A percentile compares a stretch with the other conserved stretches of the same genome.
Evolutionary conservation across 148 eudicot species (phyloP).

Genomic region (Rhododendron griersonianum): DNA sequence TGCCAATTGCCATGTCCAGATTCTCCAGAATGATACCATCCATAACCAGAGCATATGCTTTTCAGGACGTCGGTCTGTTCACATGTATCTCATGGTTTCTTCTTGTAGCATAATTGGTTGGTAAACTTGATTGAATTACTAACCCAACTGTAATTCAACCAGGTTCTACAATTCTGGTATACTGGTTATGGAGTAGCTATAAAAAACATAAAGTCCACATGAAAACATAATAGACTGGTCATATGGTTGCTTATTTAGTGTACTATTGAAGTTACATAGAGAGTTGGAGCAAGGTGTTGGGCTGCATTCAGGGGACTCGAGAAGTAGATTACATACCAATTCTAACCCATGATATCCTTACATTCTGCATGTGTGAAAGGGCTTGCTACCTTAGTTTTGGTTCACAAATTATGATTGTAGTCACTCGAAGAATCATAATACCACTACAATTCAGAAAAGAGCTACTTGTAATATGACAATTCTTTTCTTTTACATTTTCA

Average conservation of each 20-base stretch:
- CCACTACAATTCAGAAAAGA: neutral
- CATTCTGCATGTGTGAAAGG: neutral
- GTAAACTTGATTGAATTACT: neutral
- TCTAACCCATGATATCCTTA: neutral
- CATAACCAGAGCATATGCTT: neutral
- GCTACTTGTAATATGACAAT: neutral
- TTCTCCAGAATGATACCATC: neutral
- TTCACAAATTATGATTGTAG: neutral
- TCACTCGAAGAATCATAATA: neutral
- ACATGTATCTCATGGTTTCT: neutral
- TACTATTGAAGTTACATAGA: neutral
- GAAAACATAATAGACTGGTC: neutral
- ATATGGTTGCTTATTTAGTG: neutral
- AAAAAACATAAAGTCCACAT: neutral
- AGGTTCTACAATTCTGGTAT: neutral
- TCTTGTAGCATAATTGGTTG: neutral
- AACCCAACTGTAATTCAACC: neutral
- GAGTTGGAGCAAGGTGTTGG: neutral
- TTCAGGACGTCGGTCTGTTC: neutral
- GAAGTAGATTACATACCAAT: neutral
- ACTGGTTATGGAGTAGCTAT: neutral
- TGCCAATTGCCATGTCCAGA: neutral
- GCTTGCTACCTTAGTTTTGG: neutral
- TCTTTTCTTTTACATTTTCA: neutral
- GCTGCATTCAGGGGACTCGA: neutral